These are phyloP conservation scores for Leptodermis oblonga DNA, from an alignment of 257 asterid species.

Conservation along the genomic window DNA sequence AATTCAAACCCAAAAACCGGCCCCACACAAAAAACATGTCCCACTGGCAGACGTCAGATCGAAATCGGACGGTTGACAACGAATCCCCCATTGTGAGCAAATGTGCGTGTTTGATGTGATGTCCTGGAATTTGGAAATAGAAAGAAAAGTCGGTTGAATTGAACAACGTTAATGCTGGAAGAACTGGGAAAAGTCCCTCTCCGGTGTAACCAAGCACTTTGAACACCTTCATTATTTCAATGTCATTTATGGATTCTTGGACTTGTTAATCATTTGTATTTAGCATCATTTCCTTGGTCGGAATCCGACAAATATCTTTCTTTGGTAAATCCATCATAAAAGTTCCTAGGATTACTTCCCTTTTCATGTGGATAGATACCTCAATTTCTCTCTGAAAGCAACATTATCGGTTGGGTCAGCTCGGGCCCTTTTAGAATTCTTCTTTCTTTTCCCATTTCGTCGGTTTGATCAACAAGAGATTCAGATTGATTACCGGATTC, in stretches of 20 bases:
- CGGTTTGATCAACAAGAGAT: constrained; percentile 2
- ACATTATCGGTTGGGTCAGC: constrained; percentile 2
- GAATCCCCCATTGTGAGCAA: neutral
- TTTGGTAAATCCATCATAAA: constrained; percentile 1
- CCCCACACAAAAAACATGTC: neutral
- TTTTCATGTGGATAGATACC: neutral
- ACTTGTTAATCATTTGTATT: neutral
- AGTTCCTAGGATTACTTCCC: constrained; percentile 2
- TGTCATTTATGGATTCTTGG: neutral
- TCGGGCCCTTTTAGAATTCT: neutral
- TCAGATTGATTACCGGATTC: constrained; percentile 11
- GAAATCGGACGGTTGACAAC: neutral
- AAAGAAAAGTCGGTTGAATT: neutral
- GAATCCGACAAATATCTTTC: neutral
- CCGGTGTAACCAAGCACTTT: neutral
- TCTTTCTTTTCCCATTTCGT: neutral
- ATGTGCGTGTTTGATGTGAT: neutral
- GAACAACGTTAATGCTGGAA: neutral
- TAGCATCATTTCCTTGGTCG: neutral
- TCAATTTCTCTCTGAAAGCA: constrained; percentile 4
- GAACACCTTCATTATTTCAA: neutral
- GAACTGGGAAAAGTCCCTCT: too few relatives aligned
- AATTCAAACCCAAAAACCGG: neutral
- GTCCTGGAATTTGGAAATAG: neutral
- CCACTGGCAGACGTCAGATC: neutral